Conservation (phyloP, 139 green algal species). For the Marvania coccoides region DNA sequence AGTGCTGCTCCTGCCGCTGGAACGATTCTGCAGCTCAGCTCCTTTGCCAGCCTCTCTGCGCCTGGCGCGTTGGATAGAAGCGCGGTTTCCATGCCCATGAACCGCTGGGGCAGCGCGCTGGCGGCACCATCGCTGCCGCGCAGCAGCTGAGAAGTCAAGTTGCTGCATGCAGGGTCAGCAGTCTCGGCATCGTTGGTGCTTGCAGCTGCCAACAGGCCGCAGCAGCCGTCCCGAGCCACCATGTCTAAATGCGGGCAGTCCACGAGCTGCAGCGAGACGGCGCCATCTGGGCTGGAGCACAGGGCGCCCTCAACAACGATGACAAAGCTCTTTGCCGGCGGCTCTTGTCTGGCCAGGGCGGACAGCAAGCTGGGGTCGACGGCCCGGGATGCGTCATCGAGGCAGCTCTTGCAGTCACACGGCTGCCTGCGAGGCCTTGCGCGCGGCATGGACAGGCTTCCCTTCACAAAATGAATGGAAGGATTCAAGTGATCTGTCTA, state of each 20-base stretch:
- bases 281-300: background rate
- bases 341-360: constrained; percentile 21
- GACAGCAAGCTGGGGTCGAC: background rate
- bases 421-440: background rate
- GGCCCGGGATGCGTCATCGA: background rate
- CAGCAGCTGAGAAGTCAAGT: background rate
- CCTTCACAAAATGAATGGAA: no score
- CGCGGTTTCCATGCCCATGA: constrained; percentile 28
- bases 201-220: constrained; percentile 33
- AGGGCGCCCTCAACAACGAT: constrained; percentile 18
- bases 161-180: background rate
- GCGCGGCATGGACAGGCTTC: constrained; percentile 23
- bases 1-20: no score
- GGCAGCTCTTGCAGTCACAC: constrained; percentile 29
- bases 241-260: constrained; percentile 38
- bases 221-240: constrained; percentile 26
- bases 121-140: background rate
- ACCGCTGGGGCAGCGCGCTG: constrained; percentile 18
- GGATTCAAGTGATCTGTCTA: no score
- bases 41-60: no score
- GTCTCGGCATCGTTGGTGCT: background rate
- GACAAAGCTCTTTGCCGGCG: constrained; percentile 48
- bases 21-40: no score
- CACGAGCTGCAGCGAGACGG: constrained; percentile 1
- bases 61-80: constrained; percentile 12